These are phyloP conservation scores for Dunaliella primolecta DNA, from an alignment of 139 green algal species.

Conservation along the genomic window DNA sequence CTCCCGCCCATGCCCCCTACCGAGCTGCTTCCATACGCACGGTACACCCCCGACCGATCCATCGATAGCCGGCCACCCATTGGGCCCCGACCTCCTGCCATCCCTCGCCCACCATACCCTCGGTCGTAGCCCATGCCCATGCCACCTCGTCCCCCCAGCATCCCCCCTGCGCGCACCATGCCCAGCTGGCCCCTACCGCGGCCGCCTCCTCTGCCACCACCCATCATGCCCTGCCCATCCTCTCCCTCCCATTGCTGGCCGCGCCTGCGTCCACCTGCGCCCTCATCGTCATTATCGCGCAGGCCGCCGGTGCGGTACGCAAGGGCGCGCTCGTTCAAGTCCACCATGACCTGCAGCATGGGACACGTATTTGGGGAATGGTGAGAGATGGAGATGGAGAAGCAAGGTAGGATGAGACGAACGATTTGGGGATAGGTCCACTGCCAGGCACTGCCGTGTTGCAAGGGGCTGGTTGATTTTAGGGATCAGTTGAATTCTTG, in stretches of 20 bases:
- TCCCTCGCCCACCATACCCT: background rate
- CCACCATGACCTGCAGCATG: conserved; percentile 80
- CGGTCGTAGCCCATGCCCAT: background rate
- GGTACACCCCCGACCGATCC: background rate
- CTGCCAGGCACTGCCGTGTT: no score
- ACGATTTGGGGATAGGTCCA: no score
- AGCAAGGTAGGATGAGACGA: no score
- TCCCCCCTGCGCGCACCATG: background rate
- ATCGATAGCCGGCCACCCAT: background rate
- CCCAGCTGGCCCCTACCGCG: background rate
- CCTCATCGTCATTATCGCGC: conserved; percentile 63
- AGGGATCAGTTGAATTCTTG: no score
- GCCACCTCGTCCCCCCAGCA: background rate
- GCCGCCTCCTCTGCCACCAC: background rate
- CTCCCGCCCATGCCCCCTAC: background rate
- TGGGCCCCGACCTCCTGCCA: background rate
- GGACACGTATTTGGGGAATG: no score
- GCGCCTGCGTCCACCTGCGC: conserved; percentile 23
- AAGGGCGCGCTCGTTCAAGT: conserved; percentile 92
- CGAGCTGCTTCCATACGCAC: background rate
- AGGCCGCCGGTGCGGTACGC: conserved; percentile 75
- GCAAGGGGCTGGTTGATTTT: no score
- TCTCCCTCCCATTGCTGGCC: background rate
- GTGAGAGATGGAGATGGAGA: no score
- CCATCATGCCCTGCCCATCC: background rate